Conservation (phyloP, 768 basidiomycete species). For the Boletus rubescentipes region DNA sequence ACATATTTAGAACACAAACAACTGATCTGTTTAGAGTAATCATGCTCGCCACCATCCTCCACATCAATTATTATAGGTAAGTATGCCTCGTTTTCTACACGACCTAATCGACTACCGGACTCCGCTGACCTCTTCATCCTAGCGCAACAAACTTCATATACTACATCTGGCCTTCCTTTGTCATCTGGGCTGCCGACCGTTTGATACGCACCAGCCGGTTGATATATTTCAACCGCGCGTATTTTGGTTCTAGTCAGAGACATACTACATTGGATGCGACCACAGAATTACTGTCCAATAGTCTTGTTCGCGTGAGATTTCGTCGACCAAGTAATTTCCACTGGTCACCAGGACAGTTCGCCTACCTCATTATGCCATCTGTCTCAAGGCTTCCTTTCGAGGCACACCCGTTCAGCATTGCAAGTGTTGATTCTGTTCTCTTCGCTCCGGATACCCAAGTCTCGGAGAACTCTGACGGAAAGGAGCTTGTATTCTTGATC, state of each 20-base stretch:
- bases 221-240: conserved; percentile 39
- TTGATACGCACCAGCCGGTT: conserved; percentile 44
- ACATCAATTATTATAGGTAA: conserved; percentile 32
- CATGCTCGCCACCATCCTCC: conserved; percentile 39
- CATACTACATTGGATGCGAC: conserved; percentile 32
- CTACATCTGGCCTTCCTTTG: conserved; percentile 50
- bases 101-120: neutral
- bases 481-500: conserved; percentile 53
- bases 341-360: conserved; percentile 53
- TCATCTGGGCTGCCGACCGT: conserved; percentile 56
- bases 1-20: conserved; percentile 31
- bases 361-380: conserved; percentile 47
- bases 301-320: conserved; percentile 46
- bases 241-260: conserved; percentile 30
- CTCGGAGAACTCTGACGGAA: conserved; percentile 14
- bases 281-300: conserved; percentile 42
- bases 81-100: conserved; percentile 28
- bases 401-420: conserved; percentile 60
- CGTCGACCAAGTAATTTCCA: conserved; percentile 44
- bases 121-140: neutral
- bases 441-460: conserved; percentile 7
- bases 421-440: conserved; percentile 33
- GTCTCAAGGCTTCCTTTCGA: conserved; percentile 45
- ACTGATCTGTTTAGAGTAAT: conserved; percentile 32
- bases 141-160: conserved; percentile 20